Evolutionary conservation across 441 rosid species (phyloP), one percentile per base, ranked within the genome.

Genomic region (Eruca vesicaria): DNA sequence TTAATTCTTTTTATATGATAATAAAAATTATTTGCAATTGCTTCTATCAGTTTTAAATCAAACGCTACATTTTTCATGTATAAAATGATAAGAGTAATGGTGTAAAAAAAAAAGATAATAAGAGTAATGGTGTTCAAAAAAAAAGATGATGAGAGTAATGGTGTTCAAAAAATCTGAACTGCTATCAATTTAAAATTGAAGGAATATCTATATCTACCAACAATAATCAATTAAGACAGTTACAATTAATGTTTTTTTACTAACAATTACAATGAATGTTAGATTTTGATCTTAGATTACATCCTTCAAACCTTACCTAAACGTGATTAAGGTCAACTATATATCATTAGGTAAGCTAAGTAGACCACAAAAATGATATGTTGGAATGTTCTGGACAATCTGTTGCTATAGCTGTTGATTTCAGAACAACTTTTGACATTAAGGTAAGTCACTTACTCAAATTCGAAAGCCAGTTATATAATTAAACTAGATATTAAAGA

Each of bases 321-420:
- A 60, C 28, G 32, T 50, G 63, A 7, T 18, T 63, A 48, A 61
- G 60, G 45, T 71, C 26, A 50, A 33, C 35, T 16, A 53, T 12
- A 58, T 58, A 20, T 31, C 38, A 36, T 58, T 66, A 66, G 71
- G 60, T 66, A 59, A 23, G 67, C 20, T 45, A 21, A 66, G 45
- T 66, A 59, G 26, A 74, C 33, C 16, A 18, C 66, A 20, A 66
- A 43, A 74, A 45, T 11, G 36, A 32, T 21, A 66, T 5, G 19
- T 57, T 74, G 12, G 15, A 65, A 38, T 28, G 45, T 10, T 12
- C 38, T 66, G 58, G 35, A 66, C n/a, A 41, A 55, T 28, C 3
- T 21, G 18, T 29, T 21, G 52, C 38, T 66, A 29, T 58, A 66
- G 72, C 66, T 66, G 61, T 74, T 66, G 15, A 15, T 21, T 66